Evolutionary conservation across 73 alveolate species (phyloP), one percentile per base, ranked within the genome.

Genomic region (Effrenium voratum): DNA sequence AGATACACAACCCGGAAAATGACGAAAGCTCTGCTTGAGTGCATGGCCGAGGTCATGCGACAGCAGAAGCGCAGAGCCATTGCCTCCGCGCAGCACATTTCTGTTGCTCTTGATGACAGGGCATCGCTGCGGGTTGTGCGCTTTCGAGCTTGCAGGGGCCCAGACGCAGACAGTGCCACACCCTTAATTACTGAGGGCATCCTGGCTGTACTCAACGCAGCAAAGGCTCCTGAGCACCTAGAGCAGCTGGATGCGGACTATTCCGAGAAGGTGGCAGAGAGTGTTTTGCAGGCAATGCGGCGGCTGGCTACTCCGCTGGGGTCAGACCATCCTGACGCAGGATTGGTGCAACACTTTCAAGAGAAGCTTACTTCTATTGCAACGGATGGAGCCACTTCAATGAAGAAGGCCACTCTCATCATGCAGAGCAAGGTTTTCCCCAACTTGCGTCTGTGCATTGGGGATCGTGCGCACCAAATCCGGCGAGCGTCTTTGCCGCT

Each of bases 401-500:
- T 80, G 70, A 10, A 30, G 1, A 80, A 80, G 49, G 1, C 49
- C 46, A 49, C 47, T 26, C 55, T 16, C 41, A 47, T 80, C 47
- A 8, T 45, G 6, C 72, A 45, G 32, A 12, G 32, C 5, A 68
- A 30, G 0, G 5, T 55, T 2, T 77, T 77, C 47, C 66, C 66
- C 24, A 1, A 41, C 4, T 34, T 79, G 45, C 0, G 36, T 16
- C 70, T 81, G 3, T 36, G 45, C 3, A 49, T 81, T 13, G 47
- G 10, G 38, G 92, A 81, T 12, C 44, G 73, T 8, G 92, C 92
- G 0, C 92, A 81, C 36, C 13, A 10, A 28, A 81, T 81, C 32
- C 92, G 92, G 32, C 43, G 92, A 15, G 92, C 92, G 34, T 41
- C 92, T 44, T 15, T 81, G 47, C 92, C 92, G 47, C 32, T 81